Evolutionary conservation across 2,329 filamentous ascomycete species (phyloP).

Genomic region (Beauveria asiatica): DNA sequence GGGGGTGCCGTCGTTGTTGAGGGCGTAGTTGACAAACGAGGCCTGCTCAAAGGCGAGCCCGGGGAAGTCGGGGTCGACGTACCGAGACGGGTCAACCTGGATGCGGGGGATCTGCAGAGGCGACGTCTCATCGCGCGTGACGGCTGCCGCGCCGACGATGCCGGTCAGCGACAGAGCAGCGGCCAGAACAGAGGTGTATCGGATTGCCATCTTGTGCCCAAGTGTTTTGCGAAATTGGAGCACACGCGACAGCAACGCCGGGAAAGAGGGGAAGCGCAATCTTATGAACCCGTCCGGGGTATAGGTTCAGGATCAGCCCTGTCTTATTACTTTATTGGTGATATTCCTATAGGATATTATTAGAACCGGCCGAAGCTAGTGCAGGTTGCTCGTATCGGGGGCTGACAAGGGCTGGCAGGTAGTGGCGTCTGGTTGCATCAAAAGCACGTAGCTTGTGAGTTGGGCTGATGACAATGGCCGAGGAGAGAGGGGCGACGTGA

Average conservation of each 20-base stretch:
- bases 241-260: background rate
- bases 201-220: background rate
- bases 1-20: slow-evolving; percentile 19
- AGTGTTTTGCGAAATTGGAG: background rate
- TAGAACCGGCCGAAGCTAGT: background rate
- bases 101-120: background rate
- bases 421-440: background rate
- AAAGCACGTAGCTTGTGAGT: no score
- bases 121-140: slow-evolving; percentile 2
- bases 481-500: no score
- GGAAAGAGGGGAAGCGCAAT: background rate
- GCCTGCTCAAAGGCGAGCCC: slow-evolving; percentile 4
- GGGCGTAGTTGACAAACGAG: slow-evolving; percentile 4
- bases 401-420: background rate
- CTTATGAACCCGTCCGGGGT: background rate
- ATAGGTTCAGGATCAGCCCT: background rate
- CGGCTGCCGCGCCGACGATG: background rate
- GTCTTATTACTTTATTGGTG: background rate
- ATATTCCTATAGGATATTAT: background rate
- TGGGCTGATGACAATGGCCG: background rate
- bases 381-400: background rate
- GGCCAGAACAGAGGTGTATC: background rate
- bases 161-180: background rate
- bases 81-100: background rate
- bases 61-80: slow-evolving; percentile 3